Conservation (phyloP, 768 basidiomycete genomes). For the Lentinula sp. region DNA sequence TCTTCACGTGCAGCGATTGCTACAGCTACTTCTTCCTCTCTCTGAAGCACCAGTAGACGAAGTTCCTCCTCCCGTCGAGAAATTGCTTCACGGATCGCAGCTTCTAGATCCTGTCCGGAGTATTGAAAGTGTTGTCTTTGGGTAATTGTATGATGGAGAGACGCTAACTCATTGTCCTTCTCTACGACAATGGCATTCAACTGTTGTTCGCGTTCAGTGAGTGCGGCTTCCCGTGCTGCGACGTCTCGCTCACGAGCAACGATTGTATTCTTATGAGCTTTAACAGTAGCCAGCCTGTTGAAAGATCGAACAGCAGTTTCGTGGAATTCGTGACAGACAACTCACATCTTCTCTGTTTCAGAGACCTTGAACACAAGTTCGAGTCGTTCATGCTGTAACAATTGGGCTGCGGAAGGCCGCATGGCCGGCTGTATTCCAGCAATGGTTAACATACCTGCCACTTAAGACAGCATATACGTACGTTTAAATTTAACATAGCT, state of each 20-base stretch:
- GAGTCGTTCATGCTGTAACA: conserved; percentile 75
- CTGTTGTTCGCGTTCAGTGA: conserved; percentile 52
- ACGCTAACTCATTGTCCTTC: conserved; percentile 56
- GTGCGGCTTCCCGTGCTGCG: conserved; percentile 42
- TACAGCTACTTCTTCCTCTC: conserved; percentile 64
- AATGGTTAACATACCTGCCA: neutral
- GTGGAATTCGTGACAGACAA: conserved; percentile 2
- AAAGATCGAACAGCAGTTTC: neutral
- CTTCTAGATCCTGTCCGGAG: conserved; percentile 34
- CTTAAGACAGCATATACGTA: conserved; percentile 21
- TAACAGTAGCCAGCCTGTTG: conserved; percentile 56
- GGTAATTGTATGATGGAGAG: conserved; percentile 39
- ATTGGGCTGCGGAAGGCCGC: conserved; percentile 77
- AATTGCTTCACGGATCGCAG: conserved; percentile 51
- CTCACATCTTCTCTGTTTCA: conserved; percentile 77
- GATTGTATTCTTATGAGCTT: conserved; percentile 52
- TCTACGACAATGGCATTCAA: conserved; percentile 39
- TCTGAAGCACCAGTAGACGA: conserved; percentile 52
- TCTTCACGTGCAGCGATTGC: conserved; percentile 64
- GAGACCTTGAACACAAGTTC: conserved; percentile 64
- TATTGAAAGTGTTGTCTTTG: conserved; percentile 24
- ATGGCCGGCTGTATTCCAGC: conserved; percentile 59
- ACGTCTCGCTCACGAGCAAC: conserved; percentile 62
- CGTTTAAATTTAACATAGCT: conserved; percentile 82
- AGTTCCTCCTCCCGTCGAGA: conserved; percentile 63